Evolutionary conservation across 441 rosid species (phyloP).

Genomic region (Populus trichocarpa): DNA sequence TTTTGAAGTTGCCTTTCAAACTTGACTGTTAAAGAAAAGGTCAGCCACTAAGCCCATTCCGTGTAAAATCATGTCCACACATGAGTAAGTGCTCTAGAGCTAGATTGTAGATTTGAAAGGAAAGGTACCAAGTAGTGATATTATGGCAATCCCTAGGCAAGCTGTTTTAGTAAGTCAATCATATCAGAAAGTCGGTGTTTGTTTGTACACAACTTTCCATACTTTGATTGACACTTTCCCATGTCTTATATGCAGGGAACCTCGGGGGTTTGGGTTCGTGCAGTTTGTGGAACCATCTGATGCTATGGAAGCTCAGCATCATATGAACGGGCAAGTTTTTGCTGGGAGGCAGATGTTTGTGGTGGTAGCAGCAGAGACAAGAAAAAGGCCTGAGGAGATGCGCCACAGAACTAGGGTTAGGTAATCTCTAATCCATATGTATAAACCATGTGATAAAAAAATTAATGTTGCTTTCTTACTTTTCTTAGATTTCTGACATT

Average conservation of each 20-base stretch:
- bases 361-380: conserved; percentile 83
- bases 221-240: conserved; percentile 17
- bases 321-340: conserved; percentile 82
- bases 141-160: conserved; percentile 24
- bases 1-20: conserved; percentile 73
- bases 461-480: not conserved
- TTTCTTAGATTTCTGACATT: conserved; percentile 2
- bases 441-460: not conserved
- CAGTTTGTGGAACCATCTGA: conserved; percentile 91
- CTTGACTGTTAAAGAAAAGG: conserved; percentile 64
- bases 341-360: conserved; percentile 90
- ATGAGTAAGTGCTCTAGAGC: conserved; percentile 37
- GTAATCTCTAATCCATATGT: conserved; percentile 28
- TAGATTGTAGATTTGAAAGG: conserved; percentile 29
- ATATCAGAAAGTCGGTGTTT: conserved; percentile 13
- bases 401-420: conserved; percentile 66
- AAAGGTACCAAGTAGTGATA: conserved; percentile 33
- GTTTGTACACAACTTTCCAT: conserved; percentile 9
- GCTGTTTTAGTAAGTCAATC: conserved; percentile 17
- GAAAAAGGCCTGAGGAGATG: conserved; percentile 99
- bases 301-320: conserved; percentile 83
- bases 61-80: conserved; percentile 37
- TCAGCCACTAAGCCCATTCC: conserved; percentile 53
- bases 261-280: conserved; percentile 97
- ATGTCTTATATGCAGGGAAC: conserved; percentile 54